phyloP scores from a whole-genome alignment of 352 stramenopile species.

The Sclerospora graminicola region DNA sequence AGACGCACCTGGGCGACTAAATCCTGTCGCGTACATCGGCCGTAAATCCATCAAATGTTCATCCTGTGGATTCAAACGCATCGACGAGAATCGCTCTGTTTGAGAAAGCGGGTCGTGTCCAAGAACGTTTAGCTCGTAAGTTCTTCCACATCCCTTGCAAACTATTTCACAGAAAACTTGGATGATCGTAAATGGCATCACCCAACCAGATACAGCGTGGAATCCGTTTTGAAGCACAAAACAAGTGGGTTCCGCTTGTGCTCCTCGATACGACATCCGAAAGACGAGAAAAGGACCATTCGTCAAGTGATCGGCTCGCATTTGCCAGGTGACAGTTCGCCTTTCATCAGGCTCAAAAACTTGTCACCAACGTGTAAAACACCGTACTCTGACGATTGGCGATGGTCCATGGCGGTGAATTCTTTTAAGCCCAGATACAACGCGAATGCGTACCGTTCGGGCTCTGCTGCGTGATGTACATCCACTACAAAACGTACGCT shows the following conservation, averaged over 20 bases:
- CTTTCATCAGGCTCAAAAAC: constrained; percentile 75
- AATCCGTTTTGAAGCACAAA: constrained; percentile 61
- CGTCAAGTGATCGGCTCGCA: constrained; percentile 53
- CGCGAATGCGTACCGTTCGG: constrained; percentile 44
- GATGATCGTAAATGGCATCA: constrained; percentile 60
- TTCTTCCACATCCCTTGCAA: constrained; percentile 12
- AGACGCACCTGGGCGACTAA: constrained; percentile 38
- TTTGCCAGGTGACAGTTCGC: constrained; percentile 49
- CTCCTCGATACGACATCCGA: constrained; percentile 56
- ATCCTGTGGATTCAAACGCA: constrained; percentile 54
- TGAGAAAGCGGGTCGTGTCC: constrained; percentile 19
- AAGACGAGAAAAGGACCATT: constrained; percentile 46
- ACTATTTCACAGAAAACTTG: constrained; percentile 63
- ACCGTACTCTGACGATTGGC: constrained; percentile 56
- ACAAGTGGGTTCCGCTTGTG: constrained; percentile 21
- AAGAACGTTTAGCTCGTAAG: constrained; percentile 25
- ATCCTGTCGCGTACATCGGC: constrained; percentile 58
- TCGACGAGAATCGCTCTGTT: constrained; percentile 49
- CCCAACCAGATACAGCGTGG: constrained; percentile 62
- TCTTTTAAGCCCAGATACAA: constrained; percentile 52
- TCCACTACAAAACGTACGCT: constrained; percentile 50
- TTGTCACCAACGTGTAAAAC: constrained; percentile 77
- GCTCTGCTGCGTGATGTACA: constrained; percentile 55
- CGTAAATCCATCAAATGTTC: constrained; percentile 38
- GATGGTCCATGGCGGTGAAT: constrained; percentile 56